Evolutionary conservation across 192 early-diverging fungal genomes (phyloP).

Genomic region (Coemansia furcata): DNA sequence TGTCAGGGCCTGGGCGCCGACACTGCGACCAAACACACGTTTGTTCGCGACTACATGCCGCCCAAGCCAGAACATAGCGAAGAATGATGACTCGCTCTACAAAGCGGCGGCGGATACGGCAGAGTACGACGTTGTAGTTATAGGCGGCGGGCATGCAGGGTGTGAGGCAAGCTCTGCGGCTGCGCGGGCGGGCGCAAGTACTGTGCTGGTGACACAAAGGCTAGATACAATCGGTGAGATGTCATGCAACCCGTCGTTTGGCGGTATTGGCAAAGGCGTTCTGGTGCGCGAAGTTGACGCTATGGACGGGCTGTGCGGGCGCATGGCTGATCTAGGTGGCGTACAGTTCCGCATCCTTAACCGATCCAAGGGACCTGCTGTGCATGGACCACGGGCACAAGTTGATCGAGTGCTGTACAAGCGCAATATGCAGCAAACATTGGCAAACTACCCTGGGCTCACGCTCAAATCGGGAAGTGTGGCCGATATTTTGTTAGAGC

Average conservation of each 20-base stretch:
- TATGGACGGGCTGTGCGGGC: slow-evolving; percentile 79
- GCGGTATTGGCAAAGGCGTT: slow-evolving; percentile 80
- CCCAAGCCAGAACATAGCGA: neutral
- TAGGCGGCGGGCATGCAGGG: slow-evolving; percentile 83
- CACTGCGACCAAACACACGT: neutral
- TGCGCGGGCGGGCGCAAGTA: slow-evolving; percentile 68
- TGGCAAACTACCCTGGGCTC: slow-evolving; percentile 67
- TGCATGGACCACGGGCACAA: slow-evolving; percentile 80
- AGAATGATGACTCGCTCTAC: slow-evolving; percentile 7
- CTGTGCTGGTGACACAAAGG: slow-evolving; percentile 72
- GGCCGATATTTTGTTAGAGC: slow-evolving; percentile 65
- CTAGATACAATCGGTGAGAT: slow-evolving; percentile 79
- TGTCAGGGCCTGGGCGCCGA: neutral
- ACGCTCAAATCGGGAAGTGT: slow-evolving; percentile 68
- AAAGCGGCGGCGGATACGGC: slow-evolving; percentile 7
- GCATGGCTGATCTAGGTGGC: slow-evolving; percentile 72
- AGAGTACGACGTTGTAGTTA: slow-evolving; percentile 71
- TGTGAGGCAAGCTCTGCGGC: slow-evolving; percentile 79
- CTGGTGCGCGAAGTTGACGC: slow-evolving; percentile 80
- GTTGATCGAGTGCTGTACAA: slow-evolving; percentile 80
- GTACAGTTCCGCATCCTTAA: slow-evolving; percentile 83
- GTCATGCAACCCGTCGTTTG: slow-evolving; percentile 88
- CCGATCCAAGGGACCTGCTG: slow-evolving; percentile 77
- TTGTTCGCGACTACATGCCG: neutral
- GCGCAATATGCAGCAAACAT: slow-evolving; percentile 62